Evolutionary conservation across 2,329 filamentous ascomycete genomes (phyloP), one percentile per base, ranked within the genome.

Genomic region (Calonectria pauciramosa): DNA sequence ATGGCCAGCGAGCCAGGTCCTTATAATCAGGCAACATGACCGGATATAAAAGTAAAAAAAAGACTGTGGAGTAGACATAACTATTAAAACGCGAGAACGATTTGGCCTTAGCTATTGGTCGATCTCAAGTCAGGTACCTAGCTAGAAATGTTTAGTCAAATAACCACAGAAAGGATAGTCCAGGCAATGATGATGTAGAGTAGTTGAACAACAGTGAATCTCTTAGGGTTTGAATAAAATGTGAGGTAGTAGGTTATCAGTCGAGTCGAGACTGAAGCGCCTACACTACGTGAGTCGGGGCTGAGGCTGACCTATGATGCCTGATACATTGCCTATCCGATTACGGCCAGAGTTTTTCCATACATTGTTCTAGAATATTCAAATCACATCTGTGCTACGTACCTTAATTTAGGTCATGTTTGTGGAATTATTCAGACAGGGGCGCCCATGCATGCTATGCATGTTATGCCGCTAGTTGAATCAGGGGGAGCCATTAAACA

Each of bases 1-100:
- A 84, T 9, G 81, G 38, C 16, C 56, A 51, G 20, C 75, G 71
- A 20, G 70, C 54, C 6, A 38, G 41, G 4, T 44, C 26, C 9
- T 74, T 60, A 14, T 75, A 44, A 14, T 30, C 36, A 4, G 76
- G 69, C 7, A 52, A 70, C 20, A 75, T 11, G 16, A 72, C 73
- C 13, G 76, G 32, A 28, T 47, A 2, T 16, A 79, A 36, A n/a
- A n/a, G n/a, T 16, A 28, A 34, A 60, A 60, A 0, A 64, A 75
- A 4, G 34, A 16, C 59, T 14, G 34, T 18, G 18, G 73, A 73
- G 60, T 72, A 74, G n/a, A 70, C 9, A 28, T 54, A 68, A 49
- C 59, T 75, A 65, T 77, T 75, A 54, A 68, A 1, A n/a, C 23
- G 32, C 1, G 68, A 70, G 41, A 73, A 41, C 13, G 4, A 44